Evolutionary conservation across 768 basidiomycete genomes (phyloP), one percentile per base, ranked within the genome.

Genomic region (Phallus indusiatus): DNA sequence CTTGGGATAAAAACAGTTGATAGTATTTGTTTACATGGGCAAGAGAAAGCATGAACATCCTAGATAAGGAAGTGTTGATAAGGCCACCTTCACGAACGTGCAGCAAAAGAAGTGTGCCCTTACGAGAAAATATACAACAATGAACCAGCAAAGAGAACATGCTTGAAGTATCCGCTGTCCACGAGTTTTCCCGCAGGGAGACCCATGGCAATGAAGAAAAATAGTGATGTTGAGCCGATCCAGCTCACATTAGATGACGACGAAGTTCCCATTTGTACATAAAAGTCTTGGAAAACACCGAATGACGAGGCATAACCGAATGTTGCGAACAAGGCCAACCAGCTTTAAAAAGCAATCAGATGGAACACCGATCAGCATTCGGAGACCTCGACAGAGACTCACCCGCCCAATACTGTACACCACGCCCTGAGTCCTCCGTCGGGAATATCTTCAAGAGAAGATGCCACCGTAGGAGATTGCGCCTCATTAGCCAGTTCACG

Each of bases 121-220:
- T 10, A 57, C 56, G 42, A 48, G 42, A 57, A 22, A 4, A 50
- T 33, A 57, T 57, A 57, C 3, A 57, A 20, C 10, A 49, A 37
- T 34, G 35, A 48, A 17, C 33, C 33, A 37, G 28, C 18, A 24
- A 60, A 36, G 33, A 36, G 47, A 14, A 24, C 47, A 17, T 62
- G 75, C 63, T 63, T 77, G 77, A 80, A 80, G 66, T 80, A 78
- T 53, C 82, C 81, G 18, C 71, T 71, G 53, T 83, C 82, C 63
- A 79, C 79, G 9, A 75, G 67, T 52, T 76, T 72, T 12, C 82
- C 82, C 2, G 75, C 71, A 50, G 78, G 54, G 28, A 80, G 66
- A 1, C 81, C 79, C 42, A 71, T 69, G 2, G 75, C 70, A 42
- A 81, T 67, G 20, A 76, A 69, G 17, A 82, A 67, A 54, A 78